These are phyloP conservation scores for Cladosporium phlei DNA, from an alignment of 2,329 filamentous ascomycete species.

Conservation along the genomic window DNA sequence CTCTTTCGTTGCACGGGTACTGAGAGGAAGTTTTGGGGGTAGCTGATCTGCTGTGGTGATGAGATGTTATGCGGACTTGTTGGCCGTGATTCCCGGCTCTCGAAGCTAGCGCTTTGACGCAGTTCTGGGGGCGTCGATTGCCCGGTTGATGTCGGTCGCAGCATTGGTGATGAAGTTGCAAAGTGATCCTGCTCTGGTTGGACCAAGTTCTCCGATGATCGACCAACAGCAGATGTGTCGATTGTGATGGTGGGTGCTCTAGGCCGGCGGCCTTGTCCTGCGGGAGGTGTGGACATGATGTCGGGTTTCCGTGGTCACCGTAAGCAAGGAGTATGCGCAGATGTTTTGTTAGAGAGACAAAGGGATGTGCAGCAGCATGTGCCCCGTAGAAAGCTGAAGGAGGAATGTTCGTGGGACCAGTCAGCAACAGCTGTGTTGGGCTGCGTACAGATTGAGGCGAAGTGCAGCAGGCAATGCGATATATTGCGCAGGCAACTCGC, in stretches of 20 bases:
- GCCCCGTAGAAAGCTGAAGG: background rate
- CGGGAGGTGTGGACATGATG: conserved; percentile 1
- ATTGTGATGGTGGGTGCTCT: conserved; percentile 50
- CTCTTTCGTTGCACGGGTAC: conserved; percentile 61
- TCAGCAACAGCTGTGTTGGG: conserved; percentile 8
- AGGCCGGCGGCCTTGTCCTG: conserved; percentile 16
- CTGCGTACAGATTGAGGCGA: conserved; percentile 1
- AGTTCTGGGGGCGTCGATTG: conserved; percentile 37
- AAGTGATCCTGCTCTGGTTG: conserved; percentile 4
- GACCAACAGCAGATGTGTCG: conserved; percentile 45
- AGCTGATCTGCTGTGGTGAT: conserved; percentile 54
- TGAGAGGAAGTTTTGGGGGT: conserved; percentile 55
- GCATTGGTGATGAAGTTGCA: conserved; percentile 16
- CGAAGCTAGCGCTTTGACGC: conserved; percentile 57
- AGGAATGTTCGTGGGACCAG: background rate
- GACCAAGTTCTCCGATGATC: conserved; percentile 16
- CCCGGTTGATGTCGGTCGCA: conserved; percentile 6
- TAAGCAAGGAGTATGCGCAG: background rate
- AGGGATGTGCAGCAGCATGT: conserved; percentile 1
- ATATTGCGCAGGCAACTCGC: background rate
- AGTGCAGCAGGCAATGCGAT: conserved; percentile 1
- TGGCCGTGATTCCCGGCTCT: conserved; percentile 59
- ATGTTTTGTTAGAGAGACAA: conserved; percentile 2
- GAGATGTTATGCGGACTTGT: conserved; percentile 65
- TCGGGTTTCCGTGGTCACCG: background rate